These are phyloP conservation scores for Akanthomyces uredinophilus DNA, from an alignment of 2,329 filamentous ascomycete species.

Conservation along the genomic window DNA sequence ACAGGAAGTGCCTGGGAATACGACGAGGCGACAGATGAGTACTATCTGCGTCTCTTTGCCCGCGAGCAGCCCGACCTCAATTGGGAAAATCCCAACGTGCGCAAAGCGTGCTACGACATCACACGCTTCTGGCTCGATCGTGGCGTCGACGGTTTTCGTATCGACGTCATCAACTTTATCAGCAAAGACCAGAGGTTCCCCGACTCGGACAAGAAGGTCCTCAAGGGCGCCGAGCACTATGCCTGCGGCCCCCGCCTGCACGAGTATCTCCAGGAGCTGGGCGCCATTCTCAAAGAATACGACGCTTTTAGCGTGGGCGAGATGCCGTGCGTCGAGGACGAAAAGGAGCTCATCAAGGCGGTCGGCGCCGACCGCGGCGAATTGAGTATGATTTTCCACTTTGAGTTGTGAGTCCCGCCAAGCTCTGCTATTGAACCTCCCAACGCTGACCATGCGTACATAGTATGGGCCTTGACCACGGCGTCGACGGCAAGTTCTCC, in stretches of 20 bases:
- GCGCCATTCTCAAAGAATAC: conserved; percentile 39
- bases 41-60: conserved; percentile 64
- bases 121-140: conserved; percentile 71
- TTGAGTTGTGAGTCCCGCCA: conserved; percentile 48
- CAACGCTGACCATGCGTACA: conserved; percentile 6
- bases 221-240: conserved; percentile 38
- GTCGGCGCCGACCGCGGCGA: conserved; percentile 54
- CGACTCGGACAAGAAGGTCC: conserved; percentile 35
- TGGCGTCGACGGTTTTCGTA: conserved; percentile 61
- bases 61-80: conserved; percentile 72
- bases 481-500: conserved; percentile 39
- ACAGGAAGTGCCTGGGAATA: conserved; percentile 43
- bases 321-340: conserved; percentile 42
- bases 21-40: conserved; percentile 44
- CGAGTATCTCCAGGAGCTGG: conserved; percentile 42
- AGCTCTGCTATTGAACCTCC: neutral
- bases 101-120: conserved; percentile 60
- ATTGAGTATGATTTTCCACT: conserved; percentile 69
- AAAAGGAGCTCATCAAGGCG: conserved; percentile 37
- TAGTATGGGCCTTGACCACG: conserved; percentile 47
- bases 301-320: conserved; percentile 49
- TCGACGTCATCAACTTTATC: conserved; percentile 65
- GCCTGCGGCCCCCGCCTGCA: conserved; percentile 48
- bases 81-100: conserved; percentile 65
- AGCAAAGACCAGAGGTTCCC: conserved; percentile 56